Evolutionary conservation across 306 rosid genomes (phyloP).

Genomic region (Luffa acutangula): DNA sequence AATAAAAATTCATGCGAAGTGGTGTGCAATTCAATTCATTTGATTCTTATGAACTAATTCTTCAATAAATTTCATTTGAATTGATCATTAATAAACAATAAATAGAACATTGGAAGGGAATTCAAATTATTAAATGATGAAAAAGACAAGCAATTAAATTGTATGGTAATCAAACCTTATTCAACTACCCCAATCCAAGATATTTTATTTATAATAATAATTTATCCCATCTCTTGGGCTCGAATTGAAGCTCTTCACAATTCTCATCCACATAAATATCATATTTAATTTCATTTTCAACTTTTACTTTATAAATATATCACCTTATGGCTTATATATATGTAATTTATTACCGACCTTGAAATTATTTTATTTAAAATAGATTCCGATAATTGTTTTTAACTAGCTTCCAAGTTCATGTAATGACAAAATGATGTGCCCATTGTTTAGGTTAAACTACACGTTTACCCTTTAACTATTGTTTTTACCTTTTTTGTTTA

Average conservation of each 20-base stretch:
- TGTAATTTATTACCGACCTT: background rate
- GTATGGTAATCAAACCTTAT: background rate
- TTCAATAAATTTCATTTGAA: background rate
- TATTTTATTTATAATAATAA: background rate
- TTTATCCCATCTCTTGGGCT: background rate
- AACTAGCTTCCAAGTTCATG: background rate
- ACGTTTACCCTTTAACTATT: background rate
- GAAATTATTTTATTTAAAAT: background rate
- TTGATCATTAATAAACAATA: background rate
- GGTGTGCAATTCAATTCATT: background rate
- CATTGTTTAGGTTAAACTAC: background rate
- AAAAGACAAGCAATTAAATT: background rate
- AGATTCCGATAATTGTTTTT: background rate
- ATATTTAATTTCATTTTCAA: background rate
- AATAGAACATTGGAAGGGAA: background rate
- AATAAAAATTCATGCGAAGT: background rate
- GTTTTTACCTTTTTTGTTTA: too few relatives aligned
- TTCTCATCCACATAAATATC: constrained; percentile 1
- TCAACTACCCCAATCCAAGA: constrained; percentile 6
- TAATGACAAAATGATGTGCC: background rate
- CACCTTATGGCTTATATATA: background rate
- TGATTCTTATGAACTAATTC: background rate
- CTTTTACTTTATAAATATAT: background rate
- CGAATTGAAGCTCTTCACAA: background rate
- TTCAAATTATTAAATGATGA: background rate